phyloP scores from a whole-genome alignment of 2,329 filamentous ascomycete species.

The Penicillium sp. region DNA sequence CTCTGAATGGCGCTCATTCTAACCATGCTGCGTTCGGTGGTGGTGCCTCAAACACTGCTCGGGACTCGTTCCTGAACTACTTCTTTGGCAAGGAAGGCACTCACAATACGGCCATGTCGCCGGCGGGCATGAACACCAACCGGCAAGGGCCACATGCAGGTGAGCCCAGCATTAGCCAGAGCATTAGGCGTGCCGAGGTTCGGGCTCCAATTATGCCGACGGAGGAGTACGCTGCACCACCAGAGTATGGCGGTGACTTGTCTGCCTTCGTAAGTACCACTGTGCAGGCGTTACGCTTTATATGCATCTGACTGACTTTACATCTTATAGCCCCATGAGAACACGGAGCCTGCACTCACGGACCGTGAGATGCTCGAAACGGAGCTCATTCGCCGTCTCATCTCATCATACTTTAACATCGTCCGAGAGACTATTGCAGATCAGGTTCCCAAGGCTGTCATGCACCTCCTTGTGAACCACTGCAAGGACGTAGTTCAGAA shows the following conservation, averaged over 20 bases:
- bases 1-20: conserved; percentile 64
- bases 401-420: conserved; percentile 98
- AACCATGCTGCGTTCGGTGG: conserved; percentile 62
- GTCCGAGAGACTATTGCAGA: conserved; percentile 98
- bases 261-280: conserved; percentile 47
- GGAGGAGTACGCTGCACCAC: conserved; percentile 38
- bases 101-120: conserved; percentile 44
- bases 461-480: conserved; percentile 98
- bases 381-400: conserved; percentile 91
- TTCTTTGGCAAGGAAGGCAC: conserved; percentile 91
- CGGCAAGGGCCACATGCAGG: conserved; percentile 75
- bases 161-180: conserved; percentile 80
- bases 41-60: conserved; percentile 60
- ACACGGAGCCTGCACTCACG: conserved; percentile 79
- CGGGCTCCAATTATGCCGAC: conserved; percentile 43
- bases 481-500: conserved; percentile 98
- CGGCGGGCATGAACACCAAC: conserved; percentile 37
- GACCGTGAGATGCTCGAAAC: conserved; percentile 97
- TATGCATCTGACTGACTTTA: conserved; percentile 3
- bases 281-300: not conserved
- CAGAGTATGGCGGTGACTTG: conserved; percentile 42
- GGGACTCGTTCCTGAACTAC: conserved; percentile 95
- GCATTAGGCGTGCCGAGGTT: conserved; percentile 66
- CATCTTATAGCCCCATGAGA: conserved; percentile 35
- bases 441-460: conserved; percentile 96